Evolutionary conservation across 2,329 filamentous ascomycete genomes (phyloP).

Genomic region (Onygenales sp.): DNA sequence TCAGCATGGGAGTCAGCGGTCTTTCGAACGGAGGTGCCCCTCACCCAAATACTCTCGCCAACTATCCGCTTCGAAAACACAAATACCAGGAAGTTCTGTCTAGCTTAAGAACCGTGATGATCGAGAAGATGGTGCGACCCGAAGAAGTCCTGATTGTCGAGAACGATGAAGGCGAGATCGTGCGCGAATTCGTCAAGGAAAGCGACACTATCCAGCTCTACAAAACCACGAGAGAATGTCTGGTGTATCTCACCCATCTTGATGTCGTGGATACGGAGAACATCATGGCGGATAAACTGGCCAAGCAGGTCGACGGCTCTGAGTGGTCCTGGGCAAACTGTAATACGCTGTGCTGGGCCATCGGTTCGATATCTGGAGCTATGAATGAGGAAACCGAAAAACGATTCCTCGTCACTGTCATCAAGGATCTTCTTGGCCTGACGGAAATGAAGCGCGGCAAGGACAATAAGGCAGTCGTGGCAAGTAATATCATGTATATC

Average conservation of each 20-base stretch:
- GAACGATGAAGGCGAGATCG: slow-evolving; percentile 98
- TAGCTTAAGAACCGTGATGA: slow-evolving; percentile 94
- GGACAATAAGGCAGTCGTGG: slow-evolving; percentile 98
- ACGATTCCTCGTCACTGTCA: slow-evolving; percentile 94
- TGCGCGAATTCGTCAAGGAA: slow-evolving; percentile 98
- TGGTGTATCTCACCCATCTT: slow-evolving; percentile 94
- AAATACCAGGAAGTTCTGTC: slow-evolving; percentile 93
- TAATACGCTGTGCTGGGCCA: slow-evolving; percentile 99
- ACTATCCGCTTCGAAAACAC: slow-evolving; percentile 92
- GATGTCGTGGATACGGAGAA: slow-evolving; percentile 96
- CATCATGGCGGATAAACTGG: slow-evolving; percentile 98
- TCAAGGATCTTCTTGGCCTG: slow-evolving; percentile 91
- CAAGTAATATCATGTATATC: slow-evolving; percentile 99
- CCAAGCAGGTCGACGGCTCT: slow-evolving; percentile 83
- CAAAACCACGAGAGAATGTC: slow-evolving; percentile 94
- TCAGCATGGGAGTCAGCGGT: slow-evolving; percentile 63
- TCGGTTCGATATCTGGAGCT: slow-evolving; percentile 93
- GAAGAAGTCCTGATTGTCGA: slow-evolving; percentile 99
- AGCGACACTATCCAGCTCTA: slow-evolving; percentile 98
- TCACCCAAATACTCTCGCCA: slow-evolving; percentile 73
- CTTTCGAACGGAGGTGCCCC: slow-evolving; percentile 72
- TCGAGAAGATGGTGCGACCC: slow-evolving; percentile 98
- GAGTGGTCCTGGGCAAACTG: slow-evolving; percentile 99
- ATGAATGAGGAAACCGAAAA: slow-evolving; percentile 99
- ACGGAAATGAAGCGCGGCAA: slow-evolving; percentile 99